Percentiles rank a stretch among this genome's conserved stretches.
These are phyloP conservation scores for Cymbopogon flexuosus DNA, from an alignment of 202 grass and related monocot species.

Conservation along the genomic window DNA sequence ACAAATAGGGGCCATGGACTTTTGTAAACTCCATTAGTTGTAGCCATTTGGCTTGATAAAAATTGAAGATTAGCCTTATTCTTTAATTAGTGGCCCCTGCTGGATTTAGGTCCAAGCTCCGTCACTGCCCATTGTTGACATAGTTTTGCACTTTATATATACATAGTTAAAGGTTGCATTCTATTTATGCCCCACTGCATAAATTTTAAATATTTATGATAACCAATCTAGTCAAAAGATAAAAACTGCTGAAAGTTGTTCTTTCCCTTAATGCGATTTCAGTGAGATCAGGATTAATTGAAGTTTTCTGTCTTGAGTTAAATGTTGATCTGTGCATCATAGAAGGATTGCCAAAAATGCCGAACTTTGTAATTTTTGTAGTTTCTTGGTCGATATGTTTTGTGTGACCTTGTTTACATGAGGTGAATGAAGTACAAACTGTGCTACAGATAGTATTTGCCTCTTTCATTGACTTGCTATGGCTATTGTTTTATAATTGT, in stretches of 20 bases:
- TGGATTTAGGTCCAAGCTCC: too few species aligned
- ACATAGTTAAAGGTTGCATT: not conserved
- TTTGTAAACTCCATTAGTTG: too few species aligned
- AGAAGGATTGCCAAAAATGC: not conserved
- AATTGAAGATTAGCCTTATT: too few species aligned
- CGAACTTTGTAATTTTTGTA: not conserved
- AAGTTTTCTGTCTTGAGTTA: slow-evolving; percentile 10
- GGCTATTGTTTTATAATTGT: not conserved
- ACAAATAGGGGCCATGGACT: too few species aligned
- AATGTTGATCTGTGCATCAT: not conserved
- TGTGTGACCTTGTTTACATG: not conserved
- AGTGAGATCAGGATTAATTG: not conserved
- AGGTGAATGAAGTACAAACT: slow-evolving; percentile 5
- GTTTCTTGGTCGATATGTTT: slow-evolving; percentile 18
- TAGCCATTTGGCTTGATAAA: too few species aligned
- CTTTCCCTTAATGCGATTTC: not conserved
- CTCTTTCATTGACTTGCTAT: slow-evolving; percentile 13
- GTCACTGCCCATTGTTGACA: not conserved
- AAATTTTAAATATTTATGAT: not conserved
- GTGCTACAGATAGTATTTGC: slow-evolving; percentile 17
- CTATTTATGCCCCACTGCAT: not conserved
- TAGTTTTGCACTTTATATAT: not conserved
- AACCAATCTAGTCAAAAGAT: not conserved
- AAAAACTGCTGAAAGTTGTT: not conserved
- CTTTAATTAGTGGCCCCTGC: too few species aligned